These are phyloP conservation scores for Saccharomycopsis fibuligera DNA, from an alignment of 805 yeast genomes.

Conservation along the genomic window DNA sequence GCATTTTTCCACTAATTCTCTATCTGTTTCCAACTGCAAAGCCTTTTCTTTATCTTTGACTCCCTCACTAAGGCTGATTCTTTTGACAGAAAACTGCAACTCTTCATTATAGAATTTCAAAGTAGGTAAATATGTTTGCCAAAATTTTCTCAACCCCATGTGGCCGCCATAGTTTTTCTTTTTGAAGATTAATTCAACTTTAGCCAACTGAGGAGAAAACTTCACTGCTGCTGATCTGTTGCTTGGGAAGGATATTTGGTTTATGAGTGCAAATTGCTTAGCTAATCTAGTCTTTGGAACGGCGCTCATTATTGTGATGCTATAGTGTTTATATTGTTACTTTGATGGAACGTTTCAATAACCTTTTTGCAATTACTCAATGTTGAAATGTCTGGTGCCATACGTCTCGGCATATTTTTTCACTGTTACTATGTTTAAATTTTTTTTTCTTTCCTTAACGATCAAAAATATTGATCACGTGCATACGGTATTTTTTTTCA, in stretches of 20 bases:
- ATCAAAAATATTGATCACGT: too few relatives aligned
- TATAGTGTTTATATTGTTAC: background rate
- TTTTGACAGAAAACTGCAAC: slow-evolving; percentile 38
- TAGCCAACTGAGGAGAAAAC: slow-evolving; percentile 31
- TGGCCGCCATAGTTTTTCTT: slow-evolving; percentile 35
- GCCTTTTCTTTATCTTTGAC: slow-evolving; percentile 26
- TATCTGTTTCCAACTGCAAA: slow-evolving; percentile 30
- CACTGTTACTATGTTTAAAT: too few relatives aligned
- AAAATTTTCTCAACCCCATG: slow-evolving; percentile 47
- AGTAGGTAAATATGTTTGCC: slow-evolving; percentile 47
- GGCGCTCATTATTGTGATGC: slow-evolving; percentile 4
- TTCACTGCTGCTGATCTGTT: slow-evolving; percentile 28
- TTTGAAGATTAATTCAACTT: slow-evolving; percentile 40
- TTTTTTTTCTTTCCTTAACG: too few relatives aligned
- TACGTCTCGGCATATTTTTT: too few relatives aligned
- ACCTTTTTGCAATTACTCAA: background rate
- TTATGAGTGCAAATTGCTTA: slow-evolving; percentile 36
- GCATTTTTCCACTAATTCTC: slow-evolving; percentile 25
- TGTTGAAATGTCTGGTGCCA: background rate
- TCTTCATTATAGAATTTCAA: slow-evolving; percentile 49
- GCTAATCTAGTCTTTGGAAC: slow-evolving; percentile 34
- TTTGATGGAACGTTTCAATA: background rate
- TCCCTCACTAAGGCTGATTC: slow-evolving; percentile 28
- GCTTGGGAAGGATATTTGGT: slow-evolving; percentile 42
- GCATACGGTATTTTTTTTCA: too few relatives aligned